phyloP scores from a whole-genome alignment of 176 grass and related monocot genomes.

The Phoenix dactylifera region DNA sequence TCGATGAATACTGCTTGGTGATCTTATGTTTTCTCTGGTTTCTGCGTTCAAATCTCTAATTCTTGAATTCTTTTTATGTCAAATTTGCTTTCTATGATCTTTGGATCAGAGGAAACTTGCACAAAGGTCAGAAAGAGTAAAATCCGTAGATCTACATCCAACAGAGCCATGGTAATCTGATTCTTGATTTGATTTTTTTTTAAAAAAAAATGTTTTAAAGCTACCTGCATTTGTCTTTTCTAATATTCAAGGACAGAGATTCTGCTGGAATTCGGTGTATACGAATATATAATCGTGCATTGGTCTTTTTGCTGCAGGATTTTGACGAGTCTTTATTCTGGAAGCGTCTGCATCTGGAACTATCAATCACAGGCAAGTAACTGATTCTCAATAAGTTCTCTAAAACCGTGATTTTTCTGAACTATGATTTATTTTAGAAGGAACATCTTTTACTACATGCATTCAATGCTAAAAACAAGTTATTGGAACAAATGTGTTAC shows the following conservation, averaged over 20 bases:
- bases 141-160: conserved; percentile 98
- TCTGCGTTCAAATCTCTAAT: no score
- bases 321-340: conserved; percentile 82
- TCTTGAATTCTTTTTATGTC: conserved; percentile 4
- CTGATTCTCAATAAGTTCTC: neutral
- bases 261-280: neutral
- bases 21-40: conserved; percentile 12
- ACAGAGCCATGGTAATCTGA: conserved; percentile 85
- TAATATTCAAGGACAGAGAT: neutral
- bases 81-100: conserved; percentile 21
- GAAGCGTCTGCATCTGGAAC: conserved; percentile 97
- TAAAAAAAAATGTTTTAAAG: conserved; percentile 2
- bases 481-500: no score
- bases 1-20: neutral
- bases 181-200: neutral
- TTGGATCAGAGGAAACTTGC: conserved; percentile 85
- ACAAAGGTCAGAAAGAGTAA: conserved; percentile 88
- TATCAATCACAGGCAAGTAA: conserved; percentile 79
- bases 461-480: no score
- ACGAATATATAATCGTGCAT: neutral
- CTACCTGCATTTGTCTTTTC: no score
- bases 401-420: neutral
- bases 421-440: no score
- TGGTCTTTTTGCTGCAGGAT: conserved; percentile 48
- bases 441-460: no score